Base-by-base conservation (phyloP, 1,284 basidiomycete genomes). In the Hortiboletus rubellus region DNA sequence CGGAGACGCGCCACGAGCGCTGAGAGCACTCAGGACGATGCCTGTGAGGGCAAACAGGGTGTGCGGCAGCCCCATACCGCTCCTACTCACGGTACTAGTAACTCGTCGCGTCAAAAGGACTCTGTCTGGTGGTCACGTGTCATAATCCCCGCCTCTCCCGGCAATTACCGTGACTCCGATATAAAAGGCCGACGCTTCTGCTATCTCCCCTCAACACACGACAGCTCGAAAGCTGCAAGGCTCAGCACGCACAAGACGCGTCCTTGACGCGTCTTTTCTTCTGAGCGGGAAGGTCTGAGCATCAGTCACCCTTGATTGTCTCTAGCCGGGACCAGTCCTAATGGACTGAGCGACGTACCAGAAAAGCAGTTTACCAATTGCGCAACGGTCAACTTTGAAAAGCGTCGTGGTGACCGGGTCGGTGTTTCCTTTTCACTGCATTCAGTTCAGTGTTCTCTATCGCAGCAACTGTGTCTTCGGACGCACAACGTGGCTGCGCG, bases 281-380 rank as follows among this genome's bases (percentile, higher is more conserved):
- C 72, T 77, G 79, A 82, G 81, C 78, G 80, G 82, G 80, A 84
- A 82, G 82, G 81, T 84, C 82, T 83, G 83, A 83, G 81, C 68
- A 74, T 80, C 73, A 61, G 70, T 78, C 79, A 76, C 72, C 76
- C 75, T 76, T 55, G 76, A 80, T 76, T 63, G 81, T 70, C 79
- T 77, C 79, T 82, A 72, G 76, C 75, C 45, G 81, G 75, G 79
- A 72, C 77, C 75, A 70, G 76, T 72, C 69, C 60, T 74, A 72
- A 82, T 61, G 64, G 66, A 72, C 74, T 68, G 75, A 74, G 73
- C 75, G 77, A 74, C 76, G 73, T 76, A 82, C 77, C 76, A 82
- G 80, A 82, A 76, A 83, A 63, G 33, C 75, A 63, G 68, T 61
- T 22, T 64, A 58, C 58, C 65, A 55, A 18, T 58, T 60, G 58